A percentile compares a stretch with the other conserved stretches of the same genome.
Evolutionary conservation across 2,329 filamentous ascomycete species (phyloP).

Genomic region (Penicillium sp.): DNA sequence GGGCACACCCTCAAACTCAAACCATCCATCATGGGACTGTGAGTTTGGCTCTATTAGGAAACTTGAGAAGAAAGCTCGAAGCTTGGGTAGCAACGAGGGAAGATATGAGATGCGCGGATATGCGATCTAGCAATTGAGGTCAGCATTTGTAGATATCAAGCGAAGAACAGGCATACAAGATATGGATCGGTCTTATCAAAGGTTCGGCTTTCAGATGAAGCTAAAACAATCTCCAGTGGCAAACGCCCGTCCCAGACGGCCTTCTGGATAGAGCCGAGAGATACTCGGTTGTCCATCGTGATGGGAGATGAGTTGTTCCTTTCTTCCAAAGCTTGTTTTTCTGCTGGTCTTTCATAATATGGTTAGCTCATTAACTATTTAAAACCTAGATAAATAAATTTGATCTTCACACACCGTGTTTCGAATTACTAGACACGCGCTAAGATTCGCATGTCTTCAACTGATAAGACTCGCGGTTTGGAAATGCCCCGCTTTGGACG

Average conservation of each 20-base stretch:
- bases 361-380: not conserved
- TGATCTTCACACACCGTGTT: not conserved
- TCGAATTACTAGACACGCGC: not conserved
- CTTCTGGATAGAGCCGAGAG: conserved; percentile 38
- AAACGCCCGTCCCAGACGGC: conserved; percentile 60
- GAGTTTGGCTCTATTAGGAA: conserved; percentile 58
- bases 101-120: conserved; percentile 67
- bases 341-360: not conserved
- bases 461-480: conserved; percentile 1
- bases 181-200: conserved; percentile 62
- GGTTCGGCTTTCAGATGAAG: conserved; percentile 58
- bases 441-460: conserved; percentile 1
- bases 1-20: conserved; percentile 66
- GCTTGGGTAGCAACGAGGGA: conserved; percentile 60
- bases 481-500: conserved; percentile 5
- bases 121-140: conserved; percentile 48
- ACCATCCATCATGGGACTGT: conserved; percentile 55
- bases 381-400: not conserved
- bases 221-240: conserved; percentile 59
- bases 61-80: conserved; percentile 61
- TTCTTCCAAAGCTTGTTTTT: not conserved
- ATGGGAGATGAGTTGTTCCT: not conserved
- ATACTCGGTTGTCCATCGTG: conserved; percentile 28
- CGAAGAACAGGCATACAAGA: conserved; percentile 44
- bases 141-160: not conserved